Evolutionary conservation across 2,329 filamentous ascomycete species (phyloP).

Genomic region (Dothistroma septosporum): DNA sequence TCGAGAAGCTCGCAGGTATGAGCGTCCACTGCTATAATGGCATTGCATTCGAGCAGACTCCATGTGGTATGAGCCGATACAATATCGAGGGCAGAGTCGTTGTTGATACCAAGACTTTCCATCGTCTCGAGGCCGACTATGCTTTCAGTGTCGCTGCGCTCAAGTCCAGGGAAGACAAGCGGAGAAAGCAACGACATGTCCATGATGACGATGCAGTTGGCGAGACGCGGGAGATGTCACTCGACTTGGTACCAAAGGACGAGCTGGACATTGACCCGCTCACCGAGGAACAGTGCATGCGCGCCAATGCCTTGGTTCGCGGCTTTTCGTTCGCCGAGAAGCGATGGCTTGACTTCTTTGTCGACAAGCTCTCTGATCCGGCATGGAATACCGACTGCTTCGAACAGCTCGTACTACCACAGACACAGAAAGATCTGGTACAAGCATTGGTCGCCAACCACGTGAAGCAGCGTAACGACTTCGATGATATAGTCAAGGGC

Average conservation of each 20-base stretch:
- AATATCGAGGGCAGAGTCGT: slow-evolving; percentile 30
- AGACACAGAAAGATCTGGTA: slow-evolving; percentile 33
- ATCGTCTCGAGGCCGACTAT: slow-evolving; percentile 27
- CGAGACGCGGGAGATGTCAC: slow-evolving; percentile 21
- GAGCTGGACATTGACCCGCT: slow-evolving; percentile 24
- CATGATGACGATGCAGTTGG: slow-evolving; percentile 25
- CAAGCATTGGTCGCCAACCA: slow-evolving; percentile 33
- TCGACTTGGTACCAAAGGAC: slow-evolving; percentile 23
- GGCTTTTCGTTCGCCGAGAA: slow-evolving; percentile 37
- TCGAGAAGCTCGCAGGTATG: slow-evolving; percentile 28
- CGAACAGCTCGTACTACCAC: slow-evolving; percentile 32
- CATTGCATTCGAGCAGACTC: slow-evolving; percentile 25
- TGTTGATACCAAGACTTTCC: slow-evolving; percentile 29
- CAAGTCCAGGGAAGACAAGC: slow-evolving; percentile 20
- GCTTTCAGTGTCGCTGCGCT: slow-evolving; percentile 26
- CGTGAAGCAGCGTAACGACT: slow-evolving; percentile 24
- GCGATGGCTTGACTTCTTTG: slow-evolving; percentile 36
- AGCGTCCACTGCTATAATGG: slow-evolving; percentile 27
- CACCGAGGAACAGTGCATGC: slow-evolving; percentile 28
- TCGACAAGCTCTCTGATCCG: slow-evolving; percentile 31
- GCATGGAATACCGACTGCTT: slow-evolving; percentile 33
- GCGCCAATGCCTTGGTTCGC: slow-evolving; percentile 34
- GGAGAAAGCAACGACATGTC: slow-evolving; percentile 16
- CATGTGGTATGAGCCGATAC: slow-evolving; percentile 21
- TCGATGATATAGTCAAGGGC: slow-evolving; percentile 33